Evolutionary conservation across 192 early-diverging fungal genomes (phyloP).

Genomic region (Gorgonomyces haynaldii): DNA sequence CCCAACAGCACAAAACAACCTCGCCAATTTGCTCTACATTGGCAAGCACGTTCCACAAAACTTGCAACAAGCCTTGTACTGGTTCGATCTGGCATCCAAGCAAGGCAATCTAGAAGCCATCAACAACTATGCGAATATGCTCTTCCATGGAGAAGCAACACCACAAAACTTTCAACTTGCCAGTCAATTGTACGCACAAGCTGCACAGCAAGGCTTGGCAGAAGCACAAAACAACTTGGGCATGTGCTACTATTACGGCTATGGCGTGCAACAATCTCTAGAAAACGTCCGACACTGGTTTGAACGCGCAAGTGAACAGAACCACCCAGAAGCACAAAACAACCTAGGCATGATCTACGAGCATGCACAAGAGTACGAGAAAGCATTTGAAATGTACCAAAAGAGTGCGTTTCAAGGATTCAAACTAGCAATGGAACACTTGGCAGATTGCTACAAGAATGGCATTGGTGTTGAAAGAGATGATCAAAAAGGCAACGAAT

Average conservation of each 20-base stretch:
- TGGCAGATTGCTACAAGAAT: slow-evolving; percentile 52
- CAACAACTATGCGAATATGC: slow-evolving; percentile 19
- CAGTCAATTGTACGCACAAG: slow-evolving; percentile 37
- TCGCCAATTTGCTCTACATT: slow-evolving; percentile 51
- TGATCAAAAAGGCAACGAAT: background rate
- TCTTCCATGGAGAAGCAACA: background rate
- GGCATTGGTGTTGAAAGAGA: slow-evolving; percentile 32
- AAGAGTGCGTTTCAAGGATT: no score
- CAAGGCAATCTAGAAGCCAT: slow-evolving; percentile 41
- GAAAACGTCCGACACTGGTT: no score
- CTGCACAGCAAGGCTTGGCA: slow-evolving; percentile 43
- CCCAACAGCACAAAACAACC: slow-evolving; percentile 41
- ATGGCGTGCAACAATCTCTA: slow-evolving; percentile 40
- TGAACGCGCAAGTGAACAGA: slow-evolving; percentile 41
- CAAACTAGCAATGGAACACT: no score
- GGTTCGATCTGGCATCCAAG: slow-evolving; percentile 23
- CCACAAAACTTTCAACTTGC: slow-evolving; percentile 26
- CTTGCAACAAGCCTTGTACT: slow-evolving; percentile 4
- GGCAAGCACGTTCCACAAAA: slow-evolving; percentile 31
- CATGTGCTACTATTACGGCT: slow-evolving; percentile 49
- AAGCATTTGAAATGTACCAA: no score
- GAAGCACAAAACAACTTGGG: slow-evolving; percentile 49
- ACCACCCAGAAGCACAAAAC: slow-evolving; percentile 41
- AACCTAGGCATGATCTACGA: no score
- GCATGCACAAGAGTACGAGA: no score